phyloP scores from a whole-genome alignment of 768 basidiomycete genomes.

The Naganishia randhawae region DNA sequence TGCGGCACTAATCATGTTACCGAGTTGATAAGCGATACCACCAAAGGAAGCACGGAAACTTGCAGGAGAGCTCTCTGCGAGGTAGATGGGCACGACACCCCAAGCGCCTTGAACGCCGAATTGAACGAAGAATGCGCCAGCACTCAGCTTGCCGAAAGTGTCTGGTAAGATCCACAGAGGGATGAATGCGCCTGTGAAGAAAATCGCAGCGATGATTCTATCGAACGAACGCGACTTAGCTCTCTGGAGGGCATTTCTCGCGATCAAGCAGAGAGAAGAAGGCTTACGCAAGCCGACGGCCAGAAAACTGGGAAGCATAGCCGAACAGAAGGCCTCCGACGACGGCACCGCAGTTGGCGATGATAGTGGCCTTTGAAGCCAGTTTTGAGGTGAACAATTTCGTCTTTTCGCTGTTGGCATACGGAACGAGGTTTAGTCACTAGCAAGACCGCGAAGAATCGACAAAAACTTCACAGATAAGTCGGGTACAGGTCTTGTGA shows the following conservation, averaged over 20 bases:
- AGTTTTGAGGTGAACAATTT: slow-evolving; percentile 62
- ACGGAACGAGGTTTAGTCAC: slow-evolving; percentile 7
- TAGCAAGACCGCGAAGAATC: neutral
- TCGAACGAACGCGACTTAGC: neutral
- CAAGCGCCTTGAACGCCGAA: slow-evolving; percentile 86
- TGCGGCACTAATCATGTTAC: slow-evolving; percentile 59
- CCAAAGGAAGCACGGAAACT: slow-evolving; percentile 86
- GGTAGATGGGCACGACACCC: slow-evolving; percentile 81
- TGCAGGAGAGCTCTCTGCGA: slow-evolving; percentile 78
- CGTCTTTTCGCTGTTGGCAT: slow-evolving; percentile 40
- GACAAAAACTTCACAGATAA: slow-evolving; percentile 23
- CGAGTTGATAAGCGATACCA: slow-evolving; percentile 77
- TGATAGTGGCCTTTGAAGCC: slow-evolving; percentile 74
- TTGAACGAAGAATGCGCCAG: slow-evolving; percentile 64
- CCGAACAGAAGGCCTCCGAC: slow-evolving; percentile 68
- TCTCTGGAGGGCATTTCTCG: too few relatives aligned
- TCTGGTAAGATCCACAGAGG: slow-evolving; percentile 74
- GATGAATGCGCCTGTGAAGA: slow-evolving; percentile 46
- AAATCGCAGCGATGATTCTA: slow-evolving; percentile 34
- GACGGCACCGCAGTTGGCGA: slow-evolving; percentile 55
- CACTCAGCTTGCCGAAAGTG: slow-evolving; percentile 63
- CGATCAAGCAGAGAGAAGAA: neutral
- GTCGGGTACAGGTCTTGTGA: slow-evolving; percentile 41
- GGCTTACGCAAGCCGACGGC: slow-evolving; percentile 65
- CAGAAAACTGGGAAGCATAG: slow-evolving; percentile 67